These are phyloP conservation scores for Chlamydomonas eustigma DNA, from an alignment of 139 green algal species.

Conservation along the genomic window DNA sequence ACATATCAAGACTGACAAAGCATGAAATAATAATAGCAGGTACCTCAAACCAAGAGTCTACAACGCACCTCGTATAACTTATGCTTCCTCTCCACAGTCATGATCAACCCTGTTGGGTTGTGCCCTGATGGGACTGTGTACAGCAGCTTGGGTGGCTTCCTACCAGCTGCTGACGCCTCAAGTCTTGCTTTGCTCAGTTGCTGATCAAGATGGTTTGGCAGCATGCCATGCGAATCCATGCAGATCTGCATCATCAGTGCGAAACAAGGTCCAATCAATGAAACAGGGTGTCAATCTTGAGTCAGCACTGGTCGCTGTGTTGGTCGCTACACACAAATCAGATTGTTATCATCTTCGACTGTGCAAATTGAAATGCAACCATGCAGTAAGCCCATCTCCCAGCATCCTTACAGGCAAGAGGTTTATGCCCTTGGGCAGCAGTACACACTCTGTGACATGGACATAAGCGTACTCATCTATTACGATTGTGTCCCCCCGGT, in stretches of 20 bases:
- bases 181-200: slow-evolving; percentile 13
- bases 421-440: slow-evolving; percentile 44
- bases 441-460: slow-evolving; percentile 45
- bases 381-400: not conserved
- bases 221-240: slow-evolving; percentile 53
- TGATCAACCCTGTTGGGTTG: slow-evolving; percentile 66
- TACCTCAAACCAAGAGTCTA: no score
- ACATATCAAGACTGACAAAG: not conserved
- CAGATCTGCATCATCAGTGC: slow-evolving; percentile 15
- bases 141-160: slow-evolving; percentile 34
- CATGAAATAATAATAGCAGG: no score
- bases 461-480: not conserved
- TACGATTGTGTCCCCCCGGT: not conserved
- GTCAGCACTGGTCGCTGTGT: no score
- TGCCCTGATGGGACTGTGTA: slow-evolving; percentile 75
- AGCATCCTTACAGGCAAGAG: slow-evolving; percentile 28
- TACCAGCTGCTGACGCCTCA: not conserved
- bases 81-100: slow-evolving; percentile 38
- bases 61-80: slow-evolving; percentile 64
- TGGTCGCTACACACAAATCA: no score
- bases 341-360: no score
- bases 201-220: slow-evolving; percentile 36
- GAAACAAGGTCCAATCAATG: no score
- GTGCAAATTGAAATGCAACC: no score
- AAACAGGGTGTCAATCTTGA: no score